A percentile compares a stretch with the other conserved stretches of the same genome.
phyloP scores from a whole-genome alignment of 2,329 filamentous ascomycete genomes.

The Cercospora zeina region DNA sequence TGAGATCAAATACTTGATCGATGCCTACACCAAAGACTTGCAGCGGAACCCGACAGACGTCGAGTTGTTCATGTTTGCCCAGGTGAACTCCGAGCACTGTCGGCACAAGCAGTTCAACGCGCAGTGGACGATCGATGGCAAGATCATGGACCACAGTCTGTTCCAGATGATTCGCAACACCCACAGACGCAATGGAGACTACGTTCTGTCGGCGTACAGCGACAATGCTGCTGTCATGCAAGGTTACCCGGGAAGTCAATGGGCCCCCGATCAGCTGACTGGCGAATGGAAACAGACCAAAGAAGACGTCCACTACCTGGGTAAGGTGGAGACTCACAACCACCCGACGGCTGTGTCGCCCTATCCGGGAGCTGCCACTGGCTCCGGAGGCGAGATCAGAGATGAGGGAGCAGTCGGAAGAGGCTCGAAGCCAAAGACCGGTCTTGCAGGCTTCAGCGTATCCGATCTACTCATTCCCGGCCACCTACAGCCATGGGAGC shows the following conservation, averaged over 20 bases:
- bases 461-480: slow-evolving; percentile 90
- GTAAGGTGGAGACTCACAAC: slow-evolving; percentile 97
- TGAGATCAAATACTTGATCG: slow-evolving; percentile 93
- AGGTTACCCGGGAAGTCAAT: slow-evolving; percentile 70
- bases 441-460: slow-evolving; percentile 89
- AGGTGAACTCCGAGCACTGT: slow-evolving; percentile 97
- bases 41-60: slow-evolving; percentile 77
- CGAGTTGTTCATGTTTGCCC: slow-evolving; percentile 98
- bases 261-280: slow-evolving; percentile 83
- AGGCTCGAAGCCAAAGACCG: slow-evolving; percentile 89
- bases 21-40: slow-evolving; percentile 68
- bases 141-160: slow-evolving; percentile 73
- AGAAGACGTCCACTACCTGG: slow-evolving; percentile 81
- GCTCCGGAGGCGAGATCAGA: slow-evolving; percentile 91
- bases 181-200: slow-evolving; percentile 72
- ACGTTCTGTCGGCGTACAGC: slow-evolving; percentile 92
- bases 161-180: slow-evolving; percentile 98
- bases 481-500: slow-evolving; percentile 81
- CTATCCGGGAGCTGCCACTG: slow-evolving; percentile 89
- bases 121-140: slow-evolving; percentile 89
- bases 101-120: slow-evolving; percentile 93
- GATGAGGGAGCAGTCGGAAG: slow-evolving; percentile 93
- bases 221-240: slow-evolving; percentile 95
- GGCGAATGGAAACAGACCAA: slow-evolving; percentile 85
- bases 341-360: slow-evolving; percentile 95